These are phyloP conservation scores for Hawksworthiomyces lignivorus DNA, from an alignment of 2,329 filamentous ascomycete genomes.

Conservation along the genomic window DNA sequence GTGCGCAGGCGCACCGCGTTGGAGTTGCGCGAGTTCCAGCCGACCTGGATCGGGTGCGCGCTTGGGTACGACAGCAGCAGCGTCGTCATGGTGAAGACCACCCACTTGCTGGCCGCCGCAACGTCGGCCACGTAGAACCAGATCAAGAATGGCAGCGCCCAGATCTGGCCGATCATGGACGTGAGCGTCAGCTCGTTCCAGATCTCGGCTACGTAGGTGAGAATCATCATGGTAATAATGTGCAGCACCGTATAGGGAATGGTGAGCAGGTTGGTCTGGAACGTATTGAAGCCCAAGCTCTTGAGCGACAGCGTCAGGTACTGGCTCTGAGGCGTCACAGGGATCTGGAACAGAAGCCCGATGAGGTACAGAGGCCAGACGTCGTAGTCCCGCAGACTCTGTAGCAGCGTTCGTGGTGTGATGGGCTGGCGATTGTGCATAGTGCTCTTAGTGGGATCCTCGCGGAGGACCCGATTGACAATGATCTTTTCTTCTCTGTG, in stretches of 20 bases:
- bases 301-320: constrained; percentile 55
- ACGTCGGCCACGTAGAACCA: constrained; percentile 36
- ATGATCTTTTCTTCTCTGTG: constrained; percentile 49
- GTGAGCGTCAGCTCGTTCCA: constrained; percentile 43
- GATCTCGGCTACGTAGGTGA: constrained; percentile 34
- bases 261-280: constrained; percentile 54
- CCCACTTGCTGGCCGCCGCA: constrained; percentile 30
- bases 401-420: constrained; percentile 40
- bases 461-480: constrained; percentile 50
- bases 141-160: constrained; percentile 45
- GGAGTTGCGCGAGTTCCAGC: constrained; percentile 47
- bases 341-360: constrained; percentile 47
- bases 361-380: constrained; percentile 42
- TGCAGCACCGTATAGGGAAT: constrained; percentile 42
- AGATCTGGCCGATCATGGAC: constrained; percentile 39
- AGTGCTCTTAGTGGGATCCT: constrained; percentile 51
- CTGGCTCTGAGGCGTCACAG: constrained; percentile 36
- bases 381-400: constrained; percentile 35
- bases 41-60: constrained; percentile 40
- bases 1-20: constrained; percentile 54
- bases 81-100: constrained; percentile 33
- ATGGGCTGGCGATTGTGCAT: constrained; percentile 56
- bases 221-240: constrained; percentile 28
- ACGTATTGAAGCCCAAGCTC: constrained; percentile 50
- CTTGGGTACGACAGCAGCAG: constrained; percentile 33